These are phyloP conservation scores for Ceratobasidium sp. DNA, from an alignment of 1,284 basidiomycete genomes.

Conservation along the genomic window DNA sequence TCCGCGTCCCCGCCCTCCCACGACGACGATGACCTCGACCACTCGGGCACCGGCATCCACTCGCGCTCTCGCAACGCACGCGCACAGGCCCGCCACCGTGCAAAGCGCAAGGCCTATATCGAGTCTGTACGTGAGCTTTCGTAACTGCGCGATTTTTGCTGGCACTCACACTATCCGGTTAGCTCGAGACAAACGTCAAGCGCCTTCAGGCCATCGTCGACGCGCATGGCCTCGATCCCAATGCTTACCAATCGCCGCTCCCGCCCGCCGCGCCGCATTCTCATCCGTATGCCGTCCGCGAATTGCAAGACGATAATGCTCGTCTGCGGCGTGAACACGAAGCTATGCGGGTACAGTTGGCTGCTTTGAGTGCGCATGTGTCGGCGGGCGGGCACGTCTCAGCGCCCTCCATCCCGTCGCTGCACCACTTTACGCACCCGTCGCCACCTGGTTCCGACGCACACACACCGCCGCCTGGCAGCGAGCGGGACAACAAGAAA, in stretches of 20 bases:
- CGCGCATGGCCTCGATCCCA: slow-evolving; percentile 54
- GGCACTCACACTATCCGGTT: slow-evolving; percentile 30
- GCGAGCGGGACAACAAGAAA: slow-evolving; percentile 48
- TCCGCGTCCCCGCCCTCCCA: slow-evolving; percentile 32
- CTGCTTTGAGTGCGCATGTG: slow-evolving; percentile 30
- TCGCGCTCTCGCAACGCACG: slow-evolving; percentile 84
- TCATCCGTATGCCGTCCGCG: slow-evolving; percentile 67
- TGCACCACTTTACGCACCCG: slow-evolving; percentile 47
- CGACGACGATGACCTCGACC: slow-evolving; percentile 29
- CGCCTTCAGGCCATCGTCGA: slow-evolving; percentile 80
- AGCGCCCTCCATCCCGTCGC: neutral
- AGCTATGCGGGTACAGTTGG: slow-evolving; percentile 37
- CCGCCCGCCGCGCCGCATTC: slow-evolving; percentile 70
- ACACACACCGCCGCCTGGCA: slow-evolving; percentile 50
- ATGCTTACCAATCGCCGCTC: slow-evolving; percentile 68
- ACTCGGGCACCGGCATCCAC: slow-evolving; percentile 28
- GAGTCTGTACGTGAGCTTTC: slow-evolving; percentile 72
- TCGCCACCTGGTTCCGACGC: slow-evolving; percentile 43
- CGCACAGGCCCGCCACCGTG: slow-evolving; percentile 90
- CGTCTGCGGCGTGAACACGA: slow-evolving; percentile 72
- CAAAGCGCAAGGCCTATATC: slow-evolving; percentile 93
- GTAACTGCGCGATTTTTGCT: slow-evolving; percentile 33
- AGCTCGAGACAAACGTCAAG: slow-evolving; percentile 85
- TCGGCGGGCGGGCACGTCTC: slow-evolving; percentile 8
- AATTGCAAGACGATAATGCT: slow-evolving; percentile 80